Evolutionary conservation across 2,329 filamentous ascomycete species (phyloP).

Genomic region (Fusarium denticulatum): DNA sequence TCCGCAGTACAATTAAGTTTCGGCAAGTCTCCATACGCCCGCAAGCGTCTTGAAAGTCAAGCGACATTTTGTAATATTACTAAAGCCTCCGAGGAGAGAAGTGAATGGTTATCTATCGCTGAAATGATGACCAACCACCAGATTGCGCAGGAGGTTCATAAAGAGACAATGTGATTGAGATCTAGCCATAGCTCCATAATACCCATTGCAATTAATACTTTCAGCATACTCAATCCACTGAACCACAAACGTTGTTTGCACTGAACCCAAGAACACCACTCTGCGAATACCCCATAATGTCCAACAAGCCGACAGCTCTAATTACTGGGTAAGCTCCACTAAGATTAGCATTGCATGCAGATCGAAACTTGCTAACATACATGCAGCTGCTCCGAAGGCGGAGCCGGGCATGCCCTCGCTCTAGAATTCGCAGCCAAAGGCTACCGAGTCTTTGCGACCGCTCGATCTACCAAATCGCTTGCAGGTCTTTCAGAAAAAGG

Average conservation of each 20-base stretch:
- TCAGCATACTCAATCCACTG: too few species aligned
- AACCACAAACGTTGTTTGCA: too few species aligned
- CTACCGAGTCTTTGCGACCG: slow-evolving; percentile 17
- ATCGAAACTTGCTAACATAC: fast-evolving
- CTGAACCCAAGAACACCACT: too few species aligned
- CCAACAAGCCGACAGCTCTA: not conserved
- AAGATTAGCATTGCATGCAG: not conserved
- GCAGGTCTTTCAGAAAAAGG: not conserved
- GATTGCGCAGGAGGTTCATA: fast-evolving
- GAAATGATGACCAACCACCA: not conserved
- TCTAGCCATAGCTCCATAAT: not conserved
- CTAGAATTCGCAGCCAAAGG: slow-evolving; percentile 1
- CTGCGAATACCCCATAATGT: not conserved
- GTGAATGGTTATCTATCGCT: fast-evolving
- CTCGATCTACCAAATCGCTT: slow-evolving; percentile 1
- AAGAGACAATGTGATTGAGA: fast-evolving
- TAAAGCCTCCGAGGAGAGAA: not conserved
- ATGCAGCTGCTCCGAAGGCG: slow-evolving; percentile 1
- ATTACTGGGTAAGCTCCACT: not conserved
- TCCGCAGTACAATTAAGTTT: not conserved
- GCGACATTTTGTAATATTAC: not conserved
- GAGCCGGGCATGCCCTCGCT: slow-evolving; percentile 9
- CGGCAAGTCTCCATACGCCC: not conserved
- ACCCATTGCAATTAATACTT: fast-evolving
- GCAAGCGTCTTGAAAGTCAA: fast-evolving